phyloP scores from a whole-genome alignment of 768 basidiomycete genomes.

The Russula griseocarnosa region DNA sequence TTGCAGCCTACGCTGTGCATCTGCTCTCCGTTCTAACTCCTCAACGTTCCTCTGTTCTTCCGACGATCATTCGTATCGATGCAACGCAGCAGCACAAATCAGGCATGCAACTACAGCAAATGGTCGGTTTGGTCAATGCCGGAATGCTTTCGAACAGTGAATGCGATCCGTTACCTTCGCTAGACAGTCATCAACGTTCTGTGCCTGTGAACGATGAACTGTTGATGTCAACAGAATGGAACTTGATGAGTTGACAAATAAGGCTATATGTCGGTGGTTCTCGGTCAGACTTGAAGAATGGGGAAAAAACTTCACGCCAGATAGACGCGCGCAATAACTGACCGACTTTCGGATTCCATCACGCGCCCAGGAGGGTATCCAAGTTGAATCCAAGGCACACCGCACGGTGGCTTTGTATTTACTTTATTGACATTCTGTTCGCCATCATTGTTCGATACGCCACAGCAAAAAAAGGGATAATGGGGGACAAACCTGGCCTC shows the following conservation, averaged over 20 bases:
- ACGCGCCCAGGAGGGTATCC: slow-evolving; percentile 70
- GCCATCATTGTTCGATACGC: slow-evolving; percentile 14
- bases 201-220: slow-evolving; percentile 67
- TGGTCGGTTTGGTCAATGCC: slow-evolving; percentile 13
- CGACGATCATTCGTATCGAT: slow-evolving; percentile 50
- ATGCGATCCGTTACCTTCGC: slow-evolving; percentile 44
- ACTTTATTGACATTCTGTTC: slow-evolving; percentile 81
- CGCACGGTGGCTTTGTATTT: slow-evolving; percentile 71
- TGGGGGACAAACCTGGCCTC: slow-evolving; percentile 59
- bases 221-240: slow-evolving; percentile 68
- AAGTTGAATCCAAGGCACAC: slow-evolving; percentile 51
- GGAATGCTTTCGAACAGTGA: slow-evolving; percentile 18
- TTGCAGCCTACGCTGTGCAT: slow-evolving; percentile 44
- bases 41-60: slow-evolving; percentile 54
- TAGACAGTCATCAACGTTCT: slow-evolving; percentile 71
- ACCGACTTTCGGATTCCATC: slow-evolving; percentile 48
- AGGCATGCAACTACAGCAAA: slow-evolving; percentile 49
- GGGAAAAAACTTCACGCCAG: neutral
- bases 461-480: neutral
- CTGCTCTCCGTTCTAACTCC: slow-evolving; percentile 43
- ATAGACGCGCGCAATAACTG: slow-evolving; percentile 32
- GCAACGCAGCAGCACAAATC: slow-evolving; percentile 46
- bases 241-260: slow-evolving; percentile 63
- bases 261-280: slow-evolving; percentile 45
- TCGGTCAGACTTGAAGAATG: neutral